Evolutionary conservation across 768 basidiomycete genomes (phyloP), one percentile per base, ranked within the genome.

Genomic region (Hericium erinaceus): DNA sequence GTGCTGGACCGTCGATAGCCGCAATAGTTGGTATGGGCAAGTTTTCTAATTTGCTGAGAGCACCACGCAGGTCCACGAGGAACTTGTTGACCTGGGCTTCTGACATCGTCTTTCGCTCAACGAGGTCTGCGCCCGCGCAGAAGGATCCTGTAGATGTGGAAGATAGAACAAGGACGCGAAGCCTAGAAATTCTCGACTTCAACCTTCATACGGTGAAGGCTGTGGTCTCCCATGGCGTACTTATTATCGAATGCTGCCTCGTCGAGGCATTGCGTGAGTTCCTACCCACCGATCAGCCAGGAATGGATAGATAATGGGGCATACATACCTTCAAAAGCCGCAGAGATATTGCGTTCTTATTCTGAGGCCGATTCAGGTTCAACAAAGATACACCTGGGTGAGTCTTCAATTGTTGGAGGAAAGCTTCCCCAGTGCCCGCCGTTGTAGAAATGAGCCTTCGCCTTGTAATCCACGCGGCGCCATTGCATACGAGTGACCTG

Each of bases 121-220:
- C 76, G 49, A 97, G 81, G 69, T 98, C 94, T 8, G 94, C 94
- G 11, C 94, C 94, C 15, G 94, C 85, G 67, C 94, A 98, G 72
- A 97, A 98, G 2, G 89, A 77, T 22, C 84, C 84, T n/a, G 77
- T 63, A 0, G 84, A 80, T 0, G 89, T 80, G 7, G 94, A 94
- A 55, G 85, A 81, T n/a, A 98, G 68, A 56, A 98, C 83, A 58
- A 98, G 79, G 0, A 87, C 82, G 57, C 92, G 86, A 54, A 86
- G 76, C 57, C 88, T 92, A 52, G 2, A 11, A 33, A 33, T 33
- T 8, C 7, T 33, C 33, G 33, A 4, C 1, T 33, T 33, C 7
- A 33, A 33, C 9, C 4, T 33, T 6, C 33, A 33, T 1, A 6
- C 33, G 6, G 33, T 6, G 6, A 33, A 33, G 7, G 33, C 8